Evolutionary conservation across 1,284 basidiomycete genomes (phyloP).

Genomic region (Athelia sp.): DNA sequence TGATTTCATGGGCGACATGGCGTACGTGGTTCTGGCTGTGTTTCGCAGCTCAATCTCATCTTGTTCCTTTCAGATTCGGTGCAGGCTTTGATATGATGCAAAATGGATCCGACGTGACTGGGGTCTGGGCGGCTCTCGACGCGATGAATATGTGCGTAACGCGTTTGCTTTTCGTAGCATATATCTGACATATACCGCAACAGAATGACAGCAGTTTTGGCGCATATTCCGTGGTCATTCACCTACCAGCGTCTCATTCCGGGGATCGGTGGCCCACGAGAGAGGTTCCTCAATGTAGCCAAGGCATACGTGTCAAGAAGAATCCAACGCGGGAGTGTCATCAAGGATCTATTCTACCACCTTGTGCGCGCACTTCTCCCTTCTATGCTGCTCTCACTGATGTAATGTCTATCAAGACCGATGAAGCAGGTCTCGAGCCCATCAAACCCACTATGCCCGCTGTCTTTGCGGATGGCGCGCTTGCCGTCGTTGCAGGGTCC

Average conservation of each 20-base stretch:
- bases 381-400: background rate
- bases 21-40: conserved; percentile 12
- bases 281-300: conserved; percentile 6
- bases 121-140: background rate
- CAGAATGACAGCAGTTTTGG: background rate
- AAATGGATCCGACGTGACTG: background rate
- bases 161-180: background rate
- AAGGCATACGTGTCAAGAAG: conserved; percentile 8
- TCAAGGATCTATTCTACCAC: conserved; percentile 24
- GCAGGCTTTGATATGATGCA: background rate
- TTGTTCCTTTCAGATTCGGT: background rate
- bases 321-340: conserved; percentile 3
- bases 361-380: conserved; percentile 15
- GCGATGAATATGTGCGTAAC: background rate
- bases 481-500: conserved; percentile 22
- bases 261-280: conserved; percentile 3
- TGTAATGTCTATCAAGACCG: conserved; percentile 3
- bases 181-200: background rate
- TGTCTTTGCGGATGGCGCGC: conserved; percentile 4
- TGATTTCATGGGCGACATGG: conserved; percentile 36
- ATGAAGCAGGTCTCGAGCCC: conserved; percentile 7
- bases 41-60: conserved; percentile 1
- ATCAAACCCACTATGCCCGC: conserved; percentile 2
- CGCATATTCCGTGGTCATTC: conserved; percentile 1
- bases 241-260: background rate